A percentile compares a stretch with the other conserved stretches of the same genome.
Conservation (phyloP, 495 filamentous ascomycete genomes). For the Hypoxylon lienhwacheense region DNA sequence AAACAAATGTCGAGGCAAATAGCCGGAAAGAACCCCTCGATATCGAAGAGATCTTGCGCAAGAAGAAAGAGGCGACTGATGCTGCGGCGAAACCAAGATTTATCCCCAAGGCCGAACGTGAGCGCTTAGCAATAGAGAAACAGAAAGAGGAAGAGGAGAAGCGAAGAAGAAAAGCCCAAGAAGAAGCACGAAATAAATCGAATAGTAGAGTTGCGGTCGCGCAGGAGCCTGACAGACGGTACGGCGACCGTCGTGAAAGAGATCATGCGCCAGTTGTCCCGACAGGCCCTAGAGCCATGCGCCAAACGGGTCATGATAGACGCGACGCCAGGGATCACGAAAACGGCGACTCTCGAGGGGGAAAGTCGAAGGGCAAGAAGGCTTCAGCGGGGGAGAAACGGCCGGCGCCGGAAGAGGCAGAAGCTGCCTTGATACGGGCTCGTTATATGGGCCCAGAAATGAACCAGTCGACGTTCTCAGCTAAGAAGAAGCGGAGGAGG, state of each 20-base stretch:
- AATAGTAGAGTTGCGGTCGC: conserved; percentile 1
- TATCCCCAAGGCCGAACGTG: conserved; percentile 84
- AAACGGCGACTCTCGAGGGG: conserved; percentile 46
- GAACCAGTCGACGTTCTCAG: conserved; percentile 85
- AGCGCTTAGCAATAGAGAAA: conserved; percentile 83
- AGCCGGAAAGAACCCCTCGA: conserved; percentile 47
- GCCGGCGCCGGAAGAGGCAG: conserved; percentile 65
- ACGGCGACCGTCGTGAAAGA: conserved; percentile 31
- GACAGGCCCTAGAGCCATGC: conserved; percentile 79
- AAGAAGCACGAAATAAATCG: conserved; percentile 43
- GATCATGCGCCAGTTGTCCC: conserved; percentile 53
- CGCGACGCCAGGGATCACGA: conserved; percentile 59
- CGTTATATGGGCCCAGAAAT: conserved; percentile 92
- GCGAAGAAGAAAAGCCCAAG: conserved; percentile 58
- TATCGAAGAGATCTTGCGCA: conserved; percentile 51
- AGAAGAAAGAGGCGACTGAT: conserved; percentile 50
- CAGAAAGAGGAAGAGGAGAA: conserved; percentile 75
- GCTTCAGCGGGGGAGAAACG: conserved; percentile 54
- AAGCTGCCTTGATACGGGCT: conserved; percentile 75
- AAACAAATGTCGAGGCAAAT: conserved; percentile 18
- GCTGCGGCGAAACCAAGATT: conserved; percentile 80
- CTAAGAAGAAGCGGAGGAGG: conserved; percentile 92
- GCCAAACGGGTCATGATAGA: conserved; percentile 52
- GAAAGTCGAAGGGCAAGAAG: conserved; percentile 35
- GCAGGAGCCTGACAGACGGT: conserved; percentile 19